Percentiles rank a stretch among this genome's conserved stretches.
Evolutionary conservation across 1,284 basidiomycete genomes (phyloP).

Genomic region (Sanghuangporus weigelae): DNA sequence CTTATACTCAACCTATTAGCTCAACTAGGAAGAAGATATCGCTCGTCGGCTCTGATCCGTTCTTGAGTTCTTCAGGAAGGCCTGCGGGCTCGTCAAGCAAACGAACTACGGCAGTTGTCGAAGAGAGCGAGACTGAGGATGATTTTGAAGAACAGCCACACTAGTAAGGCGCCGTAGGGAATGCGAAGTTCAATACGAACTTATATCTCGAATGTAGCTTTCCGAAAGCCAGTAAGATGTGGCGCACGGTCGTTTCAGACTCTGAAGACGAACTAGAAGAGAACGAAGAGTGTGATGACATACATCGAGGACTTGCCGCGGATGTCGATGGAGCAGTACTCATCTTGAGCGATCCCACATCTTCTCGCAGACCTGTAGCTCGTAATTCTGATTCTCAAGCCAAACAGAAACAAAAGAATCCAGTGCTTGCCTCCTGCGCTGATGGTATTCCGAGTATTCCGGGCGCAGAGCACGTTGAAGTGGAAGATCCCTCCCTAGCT

Average conservation of each 20-base stretch:
- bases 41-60: not conserved
- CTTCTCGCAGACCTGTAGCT: slow-evolving; percentile 39
- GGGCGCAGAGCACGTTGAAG: not conserved
- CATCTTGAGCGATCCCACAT: slow-evolving; percentile 44
- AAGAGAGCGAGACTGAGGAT: not conserved
- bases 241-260: slow-evolving; percentile 33
- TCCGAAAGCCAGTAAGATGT: slow-evolving; percentile 16
- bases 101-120: not conserved
- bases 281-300: not conserved
- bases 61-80: not conserved
- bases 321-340: slow-evolving; percentile 36
- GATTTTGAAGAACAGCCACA: not conserved
- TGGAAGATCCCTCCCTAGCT: slow-evolving; percentile 1
- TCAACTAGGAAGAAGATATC: not conserved
- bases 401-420: slow-evolving; percentile 13
- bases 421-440: not conserved
- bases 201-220: not conserved
- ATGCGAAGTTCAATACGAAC: slow-evolving; percentile 17
- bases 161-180: slow-evolving; percentile 12
- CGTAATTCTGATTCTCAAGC: slow-evolving; percentile 17
- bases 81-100: not conserved
- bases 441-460: not conserved
- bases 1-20: not conserved
- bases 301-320: slow-evolving; percentile 13
- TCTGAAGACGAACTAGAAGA: slow-evolving; percentile 25